Base-by-base conservation (phyloP, 2,329 filamentous ascomycete species). In the Ascochyta pisi region DNA sequence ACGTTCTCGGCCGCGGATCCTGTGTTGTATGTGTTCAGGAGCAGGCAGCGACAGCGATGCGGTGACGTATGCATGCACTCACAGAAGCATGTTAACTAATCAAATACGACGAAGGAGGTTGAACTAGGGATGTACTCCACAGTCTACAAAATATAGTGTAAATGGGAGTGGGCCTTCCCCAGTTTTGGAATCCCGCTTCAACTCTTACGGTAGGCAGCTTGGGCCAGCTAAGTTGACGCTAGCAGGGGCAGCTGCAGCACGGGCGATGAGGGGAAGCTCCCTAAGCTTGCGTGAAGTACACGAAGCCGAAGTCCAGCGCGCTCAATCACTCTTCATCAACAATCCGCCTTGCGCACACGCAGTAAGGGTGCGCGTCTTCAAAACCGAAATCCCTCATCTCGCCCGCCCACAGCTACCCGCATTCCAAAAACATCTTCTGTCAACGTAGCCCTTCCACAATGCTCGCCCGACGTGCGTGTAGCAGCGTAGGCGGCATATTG, bases 381-480 rank as follows among this genome's bases (percentile, higher is more conserved):
- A n/a, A n/a, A 7, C 19, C 8, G 5, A 2, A 15, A 39, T n/a
- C 6, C 38, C n/a, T 35, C 49, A 43, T 29, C 42, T 51, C 27
- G 23, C 15, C n/a, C 8, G 3, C 23, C 24, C 12, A 9, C 3
- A 33, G 15, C 13, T n/a, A 13, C 7, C 19, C 9, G 16, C 16
- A 27, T 33, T 37, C 39, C 24, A 44, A 24, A 8, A 15, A 19
- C 23, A 48, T 33, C n/a, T n/a, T 24, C 13, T 29, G 6, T 19
- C 9, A 22, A 41, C 31, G 23, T 40, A 26, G 24, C 43, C 49
- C 41, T 52, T 44, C 56, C 61, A 67, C 54, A 35, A 76, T 76
- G 73, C 56, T 76, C 50, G 47, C 69, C 43, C 72, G 68, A 40
- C 71, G 68, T 59, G 62, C 64, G 23, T 65, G 63, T 63, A 60